phyloP scores from a whole-genome alignment of 352 stramenopile genomes.

The Phytophthora litchii region DNA sequence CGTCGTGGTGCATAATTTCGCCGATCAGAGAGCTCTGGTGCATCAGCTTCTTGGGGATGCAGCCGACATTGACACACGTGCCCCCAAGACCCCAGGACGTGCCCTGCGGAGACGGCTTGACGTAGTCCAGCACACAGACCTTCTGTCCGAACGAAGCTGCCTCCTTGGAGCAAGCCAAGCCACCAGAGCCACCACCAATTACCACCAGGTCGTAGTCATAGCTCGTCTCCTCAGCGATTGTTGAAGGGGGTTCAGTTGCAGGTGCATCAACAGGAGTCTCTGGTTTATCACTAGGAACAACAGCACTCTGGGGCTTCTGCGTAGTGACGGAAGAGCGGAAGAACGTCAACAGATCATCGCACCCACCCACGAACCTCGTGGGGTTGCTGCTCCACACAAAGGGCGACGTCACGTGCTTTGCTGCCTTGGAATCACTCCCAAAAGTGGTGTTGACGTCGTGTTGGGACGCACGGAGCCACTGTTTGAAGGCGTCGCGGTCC shows the following conservation, averaged over 20 bases:
- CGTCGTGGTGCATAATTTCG: slow-evolving; percentile 89
- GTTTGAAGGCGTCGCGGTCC: slow-evolving; percentile 60
- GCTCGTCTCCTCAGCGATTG: slow-evolving; percentile 23
- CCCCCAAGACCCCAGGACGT: slow-evolving; percentile 94
- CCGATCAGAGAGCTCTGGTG: slow-evolving; percentile 95
- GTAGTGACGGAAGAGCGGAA: slow-evolving; percentile 57
- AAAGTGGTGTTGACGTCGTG: slow-evolving; percentile 45
- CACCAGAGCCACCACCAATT: slow-evolving; percentile 83
- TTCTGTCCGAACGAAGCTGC: slow-evolving; percentile 92
- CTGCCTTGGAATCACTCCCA: slow-evolving; percentile 42
- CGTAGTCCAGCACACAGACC: slow-evolving; percentile 97
- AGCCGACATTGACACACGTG: slow-evolving; percentile 99
- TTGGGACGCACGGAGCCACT: slow-evolving; percentile 53
- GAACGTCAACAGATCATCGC: slow-evolving; percentile 65
- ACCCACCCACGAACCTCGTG: slow-evolving; percentile 67
- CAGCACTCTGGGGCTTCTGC: slow-evolving; percentile 19
- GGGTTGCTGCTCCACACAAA: slow-evolving; percentile 74
- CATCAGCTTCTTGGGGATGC: slow-evolving; percentile 99
- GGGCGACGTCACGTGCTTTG: slow-evolving; percentile 69
- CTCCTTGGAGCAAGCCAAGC: slow-evolving; percentile 96
- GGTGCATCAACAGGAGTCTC: background rate
- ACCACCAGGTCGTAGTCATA: slow-evolving; percentile 89
- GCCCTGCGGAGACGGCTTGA: slow-evolving; percentile 87
- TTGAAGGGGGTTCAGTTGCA: background rate
- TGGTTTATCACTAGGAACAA: slow-evolving; percentile 2